Evolutionary conservation across 441 rosid species (phyloP).

Genomic region (Populus hybrid): DNA sequence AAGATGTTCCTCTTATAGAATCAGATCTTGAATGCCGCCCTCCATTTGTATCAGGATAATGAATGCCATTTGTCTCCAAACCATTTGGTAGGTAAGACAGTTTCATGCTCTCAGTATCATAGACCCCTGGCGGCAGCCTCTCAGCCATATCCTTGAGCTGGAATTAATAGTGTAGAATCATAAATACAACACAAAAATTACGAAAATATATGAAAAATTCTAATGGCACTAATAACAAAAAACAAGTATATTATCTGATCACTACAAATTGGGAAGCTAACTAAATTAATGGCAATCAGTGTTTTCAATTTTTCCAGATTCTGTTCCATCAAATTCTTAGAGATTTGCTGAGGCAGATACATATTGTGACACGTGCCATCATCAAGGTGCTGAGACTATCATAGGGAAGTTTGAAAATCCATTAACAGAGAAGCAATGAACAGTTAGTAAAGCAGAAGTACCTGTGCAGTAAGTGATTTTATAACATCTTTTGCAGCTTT

Average conservation of each 20-base stretch:
- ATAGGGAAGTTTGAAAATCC: background rate
- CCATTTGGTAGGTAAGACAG: conserved; percentile 60
- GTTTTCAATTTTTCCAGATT: background rate
- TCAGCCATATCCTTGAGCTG: conserved; percentile 94
- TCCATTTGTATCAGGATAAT: conserved; percentile 51
- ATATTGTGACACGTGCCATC: background rate
- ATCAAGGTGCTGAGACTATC: too few species aligned
- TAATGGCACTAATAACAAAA: background rate
- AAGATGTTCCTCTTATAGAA: conserved; percentile 42
- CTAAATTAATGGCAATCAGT: background rate
- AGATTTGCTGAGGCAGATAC: background rate
- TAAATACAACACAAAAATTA: background rate
- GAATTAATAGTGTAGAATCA: background rate
- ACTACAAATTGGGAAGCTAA: background rate
- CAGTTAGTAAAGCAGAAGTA: conserved; percentile 26
- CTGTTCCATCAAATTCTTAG: background rate
- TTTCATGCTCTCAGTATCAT: conserved; percentile 52
- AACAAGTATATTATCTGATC: background rate
- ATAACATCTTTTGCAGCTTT: conserved; percentile 97
- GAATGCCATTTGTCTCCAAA: conserved; percentile 69
- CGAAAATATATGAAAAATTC: background rate
- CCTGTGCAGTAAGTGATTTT: conserved; percentile 92
- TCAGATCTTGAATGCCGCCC: conserved; percentile 66
- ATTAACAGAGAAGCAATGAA: background rate
- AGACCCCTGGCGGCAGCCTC: conserved; percentile 70